Base-by-base conservation (phyloP, 179 eudicot genomes). In the Nepenthes alata region DNA sequence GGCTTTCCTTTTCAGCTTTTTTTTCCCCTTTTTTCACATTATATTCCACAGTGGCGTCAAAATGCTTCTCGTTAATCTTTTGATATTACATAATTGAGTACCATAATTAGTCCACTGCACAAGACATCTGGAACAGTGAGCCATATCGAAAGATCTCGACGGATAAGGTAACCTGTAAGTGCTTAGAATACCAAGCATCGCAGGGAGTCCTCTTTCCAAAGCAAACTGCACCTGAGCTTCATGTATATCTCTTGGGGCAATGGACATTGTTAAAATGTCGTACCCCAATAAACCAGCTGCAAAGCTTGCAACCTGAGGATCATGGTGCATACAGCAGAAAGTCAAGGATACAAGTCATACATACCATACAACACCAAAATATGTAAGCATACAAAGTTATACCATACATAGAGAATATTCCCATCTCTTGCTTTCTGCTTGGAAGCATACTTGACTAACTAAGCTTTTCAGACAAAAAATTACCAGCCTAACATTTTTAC, bases 181-280 rank as follows among this genome's bases (percentile, higher is more conserved):
- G 59, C 87, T 70, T 12, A 85, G 81, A 37, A 83, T 65, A 44
- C 87, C 91, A 58, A 85, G 77, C 79, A 87, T 79, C 1, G 91
- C 86, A 2, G 89, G 91, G 58, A 85, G 74, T 47, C 95, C 91
- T 70, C 95, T 70, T 64, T 87, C 91, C 41, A 87, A 51, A 47
- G 91, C 91, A 66, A 87, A 85, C 65, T 87, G 95, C 58, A 87
- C 95, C 63, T 86, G 95, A 62, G 87, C 83, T 77, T 86, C 90
- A 47, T 86, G 90, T 61, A 74, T 72, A 67, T 87, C 95, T 35
- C 79, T 71, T 8, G 95, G 95, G 14, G 95, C 95, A 39, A 87
- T 4, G 25, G 95, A 87, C 78, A 87, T 76, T 64, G 95, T 76
- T 44, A 85, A 54, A 34, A 86, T 81, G 55, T 76, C 74, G 60